A percentile compares a stretch with the other conserved stretches of the same genome.
phyloP scores from a whole-genome alignment of 352 stramenopile species.

The Globisporangium rhizosaccharum region DNA sequence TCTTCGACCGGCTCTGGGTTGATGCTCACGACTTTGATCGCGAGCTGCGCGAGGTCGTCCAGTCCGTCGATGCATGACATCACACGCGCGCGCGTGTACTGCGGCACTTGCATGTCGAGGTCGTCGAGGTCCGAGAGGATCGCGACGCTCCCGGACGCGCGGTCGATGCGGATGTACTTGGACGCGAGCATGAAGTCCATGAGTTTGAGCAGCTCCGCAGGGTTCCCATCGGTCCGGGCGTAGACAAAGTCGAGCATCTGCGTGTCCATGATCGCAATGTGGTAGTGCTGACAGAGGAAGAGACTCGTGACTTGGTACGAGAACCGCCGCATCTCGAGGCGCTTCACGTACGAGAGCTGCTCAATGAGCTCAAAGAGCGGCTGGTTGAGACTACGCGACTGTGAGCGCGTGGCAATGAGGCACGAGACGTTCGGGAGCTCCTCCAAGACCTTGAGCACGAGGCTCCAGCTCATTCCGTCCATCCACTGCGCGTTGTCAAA shows the following conservation, averaged over 20 bases:
- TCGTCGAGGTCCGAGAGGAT: slow-evolving; percentile 72
- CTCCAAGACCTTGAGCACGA: slow-evolving; percentile 52
- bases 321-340: slow-evolving; percentile 52
- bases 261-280: slow-evolving; percentile 80
- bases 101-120: slow-evolving; percentile 64
- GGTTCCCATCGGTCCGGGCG: slow-evolving; percentile 58
- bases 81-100: slow-evolving; percentile 65
- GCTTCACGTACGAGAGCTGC: slow-evolving; percentile 26
- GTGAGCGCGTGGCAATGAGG: slow-evolving; percentile 39
- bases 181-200: slow-evolving; percentile 65
- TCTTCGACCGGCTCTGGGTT: slow-evolving; percentile 61
- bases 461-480: slow-evolving; percentile 50
- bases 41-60: slow-evolving; percentile 45
- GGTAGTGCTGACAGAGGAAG: slow-evolving; percentile 70
- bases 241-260: slow-evolving; percentile 74
- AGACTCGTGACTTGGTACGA: slow-evolving; percentile 62
- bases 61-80: slow-evolving; percentile 63
- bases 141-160: slow-evolving; percentile 35
- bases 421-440: slow-evolving; percentile 54
- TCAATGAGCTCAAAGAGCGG: slow-evolving; percentile 39
- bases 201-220: slow-evolving; percentile 56
- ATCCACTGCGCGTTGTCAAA: slow-evolving; percentile 81
- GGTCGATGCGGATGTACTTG: slow-evolving; percentile 58
- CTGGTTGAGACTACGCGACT: slow-evolving; percentile 28
- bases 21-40: slow-evolving; percentile 63